phyloP scores from a whole-genome alignment of 2,329 filamentous ascomycete genomes.

The Onygenales sp. region DNA sequence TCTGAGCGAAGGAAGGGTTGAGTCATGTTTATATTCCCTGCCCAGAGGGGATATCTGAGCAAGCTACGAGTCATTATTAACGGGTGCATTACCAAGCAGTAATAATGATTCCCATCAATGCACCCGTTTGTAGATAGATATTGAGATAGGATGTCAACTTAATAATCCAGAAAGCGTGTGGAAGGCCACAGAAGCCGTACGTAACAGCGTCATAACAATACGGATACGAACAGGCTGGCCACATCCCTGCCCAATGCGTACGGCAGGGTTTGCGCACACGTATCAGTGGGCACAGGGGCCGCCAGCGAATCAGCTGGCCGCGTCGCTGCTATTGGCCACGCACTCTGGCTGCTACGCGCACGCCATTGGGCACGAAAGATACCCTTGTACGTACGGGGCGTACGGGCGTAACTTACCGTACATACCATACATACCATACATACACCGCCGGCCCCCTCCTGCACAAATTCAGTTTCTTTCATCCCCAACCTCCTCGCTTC shows the following conservation, averaged over 20 bases:
- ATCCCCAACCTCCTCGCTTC: slow-evolving; percentile 7
- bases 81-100: no score
- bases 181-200: no score
- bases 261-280: neutral
- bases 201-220: no score
- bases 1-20: neutral
- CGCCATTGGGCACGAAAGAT: neutral
- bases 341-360: neutral
- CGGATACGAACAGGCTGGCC: no score
- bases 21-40: neutral
- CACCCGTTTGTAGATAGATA: no score
- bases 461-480: neutral
- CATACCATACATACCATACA: neutral
- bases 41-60: no score
- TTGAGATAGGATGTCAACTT: no score
- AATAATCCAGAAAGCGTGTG: no score
- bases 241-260: no score
- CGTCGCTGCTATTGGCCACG: neutral
- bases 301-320: neutral
- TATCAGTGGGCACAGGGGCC: neutral
- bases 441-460: neutral
- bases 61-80: no score
- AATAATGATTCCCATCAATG: no score
- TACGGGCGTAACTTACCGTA: neutral
- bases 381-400: neutral